These are phyloP conservation scores for Mycena belliarum DNA, from an alignment of 768 basidiomycete genomes.

Conservation along the genomic window DNA sequence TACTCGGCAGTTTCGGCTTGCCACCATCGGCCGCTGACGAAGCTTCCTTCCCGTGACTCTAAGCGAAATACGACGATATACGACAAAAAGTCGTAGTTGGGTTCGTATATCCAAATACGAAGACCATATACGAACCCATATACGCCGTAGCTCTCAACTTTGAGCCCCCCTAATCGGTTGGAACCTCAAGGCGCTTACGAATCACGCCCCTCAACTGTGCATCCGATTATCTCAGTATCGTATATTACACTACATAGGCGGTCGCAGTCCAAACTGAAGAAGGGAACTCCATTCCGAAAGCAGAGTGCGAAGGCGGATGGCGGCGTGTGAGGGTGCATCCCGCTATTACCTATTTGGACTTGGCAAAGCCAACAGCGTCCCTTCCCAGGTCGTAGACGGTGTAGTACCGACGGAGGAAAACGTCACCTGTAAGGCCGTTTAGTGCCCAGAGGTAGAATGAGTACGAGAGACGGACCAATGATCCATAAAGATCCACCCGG, in stretches of 20 bases:
- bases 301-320: neutral
- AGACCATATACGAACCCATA: too few relatives aligned
- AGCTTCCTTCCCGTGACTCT: too few relatives aligned
- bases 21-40: too few relatives aligned
- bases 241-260: slow-evolving; percentile 20
- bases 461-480: slow-evolving; percentile 55
- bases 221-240: slow-evolving; percentile 9
- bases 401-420: slow-evolving; percentile 89
- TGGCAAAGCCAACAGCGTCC: slow-evolving; percentile 84
- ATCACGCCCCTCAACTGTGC: too few relatives aligned
- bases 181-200: too few relatives aligned
- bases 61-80: too few relatives aligned
- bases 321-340: too few relatives aligned
- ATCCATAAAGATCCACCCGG: slow-evolving; percentile 87
- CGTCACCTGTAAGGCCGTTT: slow-evolving; percentile 56
- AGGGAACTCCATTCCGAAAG: neutral
- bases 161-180: too few relatives aligned
- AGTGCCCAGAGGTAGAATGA: neutral
- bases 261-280: neutral
- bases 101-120: too few relatives aligned
- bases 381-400: slow-evolving; percentile 85
- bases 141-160: too few relatives aligned
- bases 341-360: slow-evolving; percentile 10
- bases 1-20: too few relatives aligned
- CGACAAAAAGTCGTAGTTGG: too few relatives aligned